These are phyloP conservation scores for Ceratorhiza oryzae-sativae DNA, from an alignment of 1,284 basidiomycete species.

Conservation along the genomic window DNA sequence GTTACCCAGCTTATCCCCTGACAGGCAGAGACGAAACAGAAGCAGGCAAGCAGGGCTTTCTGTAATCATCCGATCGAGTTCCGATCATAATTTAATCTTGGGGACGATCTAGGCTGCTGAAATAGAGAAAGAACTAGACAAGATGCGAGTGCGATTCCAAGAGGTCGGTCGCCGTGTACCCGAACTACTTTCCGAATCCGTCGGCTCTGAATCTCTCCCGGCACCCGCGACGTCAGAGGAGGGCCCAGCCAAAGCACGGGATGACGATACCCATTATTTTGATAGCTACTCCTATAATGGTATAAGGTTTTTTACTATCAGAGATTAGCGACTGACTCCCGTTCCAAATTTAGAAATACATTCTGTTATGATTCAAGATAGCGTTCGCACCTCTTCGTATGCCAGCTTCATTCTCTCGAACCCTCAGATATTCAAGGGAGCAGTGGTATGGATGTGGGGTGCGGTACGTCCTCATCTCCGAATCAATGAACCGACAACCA, in stretches of 20 bases:
- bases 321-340: background rate
- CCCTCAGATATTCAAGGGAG: constrained; percentile 81
- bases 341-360: constrained; percentile 66
- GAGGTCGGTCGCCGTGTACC: constrained; percentile 50
- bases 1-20: constrained; percentile 48
- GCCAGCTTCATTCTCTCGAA: constrained; percentile 91
- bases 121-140: constrained; percentile 37
- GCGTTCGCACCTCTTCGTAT: constrained; percentile 94
- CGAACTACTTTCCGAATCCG: constrained; percentile 41
- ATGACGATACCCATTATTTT: constrained; percentile 96
- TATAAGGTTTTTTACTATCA: constrained; percentile 49
- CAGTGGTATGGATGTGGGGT: constrained; percentile 95
- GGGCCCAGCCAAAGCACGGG: constrained; percentile 53
- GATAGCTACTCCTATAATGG: constrained; percentile 92
- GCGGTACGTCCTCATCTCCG: constrained; percentile 53
- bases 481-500: background rate
- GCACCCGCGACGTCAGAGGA: constrained; percentile 30
- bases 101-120: constrained; percentile 55
- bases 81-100: background rate
- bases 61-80: too few species aligned
- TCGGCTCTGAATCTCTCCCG: background rate
- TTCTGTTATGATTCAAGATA: constrained; percentile 83
- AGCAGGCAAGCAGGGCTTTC: constrained; percentile 60
- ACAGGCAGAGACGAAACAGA: constrained; percentile 54
- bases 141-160: constrained; percentile 51